phyloP scores from a whole-genome alignment of 2,329 filamentous ascomycete genomes.

The Colletotrichum salicis region DNA sequence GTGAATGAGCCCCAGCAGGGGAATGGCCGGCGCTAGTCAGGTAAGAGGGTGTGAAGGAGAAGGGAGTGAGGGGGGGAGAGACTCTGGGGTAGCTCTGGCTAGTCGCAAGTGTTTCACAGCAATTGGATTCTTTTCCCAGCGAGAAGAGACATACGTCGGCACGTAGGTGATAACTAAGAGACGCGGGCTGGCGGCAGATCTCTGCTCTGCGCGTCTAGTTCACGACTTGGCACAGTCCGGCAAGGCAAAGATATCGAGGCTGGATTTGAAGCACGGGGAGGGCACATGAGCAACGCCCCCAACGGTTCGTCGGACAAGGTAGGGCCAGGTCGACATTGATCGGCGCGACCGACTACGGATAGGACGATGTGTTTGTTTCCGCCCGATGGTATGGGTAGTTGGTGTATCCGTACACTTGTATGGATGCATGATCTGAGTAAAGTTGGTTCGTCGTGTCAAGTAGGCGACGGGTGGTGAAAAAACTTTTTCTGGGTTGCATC shows the following conservation, averaged over 20 bases:
- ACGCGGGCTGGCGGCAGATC: neutral
- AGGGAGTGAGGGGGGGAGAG: neutral
- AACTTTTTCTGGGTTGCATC: neutral
- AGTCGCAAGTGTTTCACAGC: neutral
- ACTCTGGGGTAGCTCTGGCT: slow-evolving; percentile 17
- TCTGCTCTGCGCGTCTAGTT: neutral
- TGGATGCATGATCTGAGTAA: neutral
- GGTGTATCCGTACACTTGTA: neutral
- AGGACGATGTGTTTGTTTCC: neutral
- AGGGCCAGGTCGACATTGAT: neutral
- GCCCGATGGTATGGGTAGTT: neutral
- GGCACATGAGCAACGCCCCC: slow-evolving; percentile 12
- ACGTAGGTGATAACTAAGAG: neutral
- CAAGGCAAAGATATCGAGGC: neutral
- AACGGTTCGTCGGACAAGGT: neutral
- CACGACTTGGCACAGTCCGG: neutral
- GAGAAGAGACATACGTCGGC: too few relatives aligned
- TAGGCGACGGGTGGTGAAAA: neutral
- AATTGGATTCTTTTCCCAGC: neutral
- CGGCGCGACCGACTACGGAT: slow-evolving; percentile 3
- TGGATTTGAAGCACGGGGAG: neutral
- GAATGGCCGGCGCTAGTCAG: neutral
- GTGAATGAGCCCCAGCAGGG: neutral
- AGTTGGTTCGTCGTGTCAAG: neutral
- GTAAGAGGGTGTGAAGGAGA: slow-evolving; percentile 7